phyloP scores from a whole-genome alignment of 2,329 filamentous ascomycete species.

The Colletotrichum navitas region DNA sequence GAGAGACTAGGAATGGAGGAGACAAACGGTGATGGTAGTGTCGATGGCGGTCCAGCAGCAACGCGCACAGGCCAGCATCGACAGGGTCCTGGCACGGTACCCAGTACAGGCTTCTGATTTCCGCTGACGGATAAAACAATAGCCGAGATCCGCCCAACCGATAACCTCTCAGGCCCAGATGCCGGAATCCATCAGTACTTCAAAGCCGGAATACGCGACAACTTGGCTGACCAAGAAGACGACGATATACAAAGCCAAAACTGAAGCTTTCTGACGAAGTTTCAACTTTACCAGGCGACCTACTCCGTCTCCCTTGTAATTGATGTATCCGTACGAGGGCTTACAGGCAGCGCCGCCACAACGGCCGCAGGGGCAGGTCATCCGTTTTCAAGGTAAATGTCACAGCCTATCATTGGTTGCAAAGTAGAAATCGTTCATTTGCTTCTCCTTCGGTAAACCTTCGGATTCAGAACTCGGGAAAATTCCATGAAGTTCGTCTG shows the following conservation, averaged over 20 bases:
- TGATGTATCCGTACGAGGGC: neutral
- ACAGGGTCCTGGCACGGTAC: neutral
- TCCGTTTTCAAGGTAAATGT: neutral
- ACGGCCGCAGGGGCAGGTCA: neutral
- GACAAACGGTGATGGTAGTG: neutral
- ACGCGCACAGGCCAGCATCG: neutral
- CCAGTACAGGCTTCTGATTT: neutral
- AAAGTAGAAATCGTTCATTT: neutral
- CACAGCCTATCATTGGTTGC: constrained; percentile 4
- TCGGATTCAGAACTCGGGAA: too few species aligned
- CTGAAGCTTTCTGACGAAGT: neutral
- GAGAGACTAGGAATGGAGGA: neutral
- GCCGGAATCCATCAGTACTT: too few species aligned
- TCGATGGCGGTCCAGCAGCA: neutral
- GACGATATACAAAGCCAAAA: neutral
- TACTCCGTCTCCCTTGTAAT: neutral
- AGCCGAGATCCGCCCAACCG: neutral
- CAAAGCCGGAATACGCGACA: neutral
- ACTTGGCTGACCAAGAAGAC: too few species aligned
- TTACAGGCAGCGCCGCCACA: neutral
- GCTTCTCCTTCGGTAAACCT: too few species aligned
- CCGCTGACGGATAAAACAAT: neutral
- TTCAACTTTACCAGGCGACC: too few species aligned
- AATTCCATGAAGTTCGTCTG: too few species aligned
- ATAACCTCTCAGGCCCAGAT: too few species aligned